phyloP scores from a whole-genome alignment of 768 basidiomycete genomes.

The Serendipita indica region DNA sequence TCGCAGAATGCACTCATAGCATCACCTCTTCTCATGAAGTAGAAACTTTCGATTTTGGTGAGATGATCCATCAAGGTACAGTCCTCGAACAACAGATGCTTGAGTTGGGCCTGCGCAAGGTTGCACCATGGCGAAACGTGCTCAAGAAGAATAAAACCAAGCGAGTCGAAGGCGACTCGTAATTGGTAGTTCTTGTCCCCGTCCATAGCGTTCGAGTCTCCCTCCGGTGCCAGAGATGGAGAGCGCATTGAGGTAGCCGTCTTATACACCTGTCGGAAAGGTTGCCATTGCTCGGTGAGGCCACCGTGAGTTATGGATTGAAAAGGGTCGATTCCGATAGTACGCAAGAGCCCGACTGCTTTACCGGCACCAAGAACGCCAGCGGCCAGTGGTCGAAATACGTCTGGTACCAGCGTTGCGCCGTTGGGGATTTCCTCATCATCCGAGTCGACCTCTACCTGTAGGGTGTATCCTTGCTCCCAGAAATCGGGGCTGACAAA shows the following conservation, averaged over 20 bases:
- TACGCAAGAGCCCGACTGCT: slow-evolving; percentile 56
- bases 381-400: slow-evolving; percentile 45
- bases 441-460: slow-evolving; percentile 25
- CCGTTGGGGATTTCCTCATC: slow-evolving; percentile 16
- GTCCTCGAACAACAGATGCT: slow-evolving; percentile 46
- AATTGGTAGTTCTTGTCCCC: background rate
- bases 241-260: background rate
- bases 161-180: background rate
- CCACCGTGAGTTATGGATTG: no score
- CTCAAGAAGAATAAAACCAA: background rate
- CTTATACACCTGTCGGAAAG: no score
- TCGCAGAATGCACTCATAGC: slow-evolving; percentile 60
- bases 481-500: slow-evolving; percentile 60
- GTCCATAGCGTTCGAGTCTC: background rate
- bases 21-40: slow-evolving; percentile 66
- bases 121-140: slow-evolving; percentile 39
- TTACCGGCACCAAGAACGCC: slow-evolving; percentile 56
- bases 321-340: slow-evolving; percentile 27
- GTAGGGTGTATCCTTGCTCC: slow-evolving; percentile 52
- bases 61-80: slow-evolving; percentile 43
- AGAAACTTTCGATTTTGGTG: slow-evolving; percentile 48
- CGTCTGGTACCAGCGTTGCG: slow-evolving; percentile 33
- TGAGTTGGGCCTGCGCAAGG: slow-evolving; percentile 35
- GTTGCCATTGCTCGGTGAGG: no score
- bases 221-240: background rate